Evolutionary conservation across 164 flowering plant species (phyloP).

Genomic region (Brasenia schreberi): DNA sequence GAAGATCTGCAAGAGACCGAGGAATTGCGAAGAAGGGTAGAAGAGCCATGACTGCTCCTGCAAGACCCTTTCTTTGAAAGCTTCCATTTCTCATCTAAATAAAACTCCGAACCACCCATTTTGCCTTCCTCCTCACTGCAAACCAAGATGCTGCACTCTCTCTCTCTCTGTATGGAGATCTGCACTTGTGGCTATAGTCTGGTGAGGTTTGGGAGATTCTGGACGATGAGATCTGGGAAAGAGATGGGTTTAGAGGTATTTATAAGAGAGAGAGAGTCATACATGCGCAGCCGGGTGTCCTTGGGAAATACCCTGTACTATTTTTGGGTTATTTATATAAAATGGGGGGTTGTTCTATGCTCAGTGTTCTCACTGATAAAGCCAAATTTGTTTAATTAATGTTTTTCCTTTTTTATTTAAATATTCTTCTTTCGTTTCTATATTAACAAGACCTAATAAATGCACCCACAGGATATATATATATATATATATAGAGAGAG

Average conservation of each 20-base stretch:
- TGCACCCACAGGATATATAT: background rate
- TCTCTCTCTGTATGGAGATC: background rate
- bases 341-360: no score
- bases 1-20: background rate
- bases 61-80: constrained; percentile 39
- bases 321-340: no score
- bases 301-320: no score
- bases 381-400: no score
- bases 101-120: constrained; percentile 14
- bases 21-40: background rate
- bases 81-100: constrained; percentile 61
- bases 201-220: background rate
- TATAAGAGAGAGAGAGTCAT: background rate
- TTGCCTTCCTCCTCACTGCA: background rate
- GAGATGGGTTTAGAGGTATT: background rate
- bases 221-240: no score
- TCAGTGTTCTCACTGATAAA: no score
- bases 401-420: no score
- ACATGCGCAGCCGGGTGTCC: background rate
- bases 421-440: no score
- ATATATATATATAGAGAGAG: no score
- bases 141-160: no score
- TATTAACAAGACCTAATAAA: no score
- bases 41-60: background rate
- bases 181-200: background rate